phyloP scores from a whole-genome alignment of 140 eudicot species.

The Ambrosia hybrid region DNA sequence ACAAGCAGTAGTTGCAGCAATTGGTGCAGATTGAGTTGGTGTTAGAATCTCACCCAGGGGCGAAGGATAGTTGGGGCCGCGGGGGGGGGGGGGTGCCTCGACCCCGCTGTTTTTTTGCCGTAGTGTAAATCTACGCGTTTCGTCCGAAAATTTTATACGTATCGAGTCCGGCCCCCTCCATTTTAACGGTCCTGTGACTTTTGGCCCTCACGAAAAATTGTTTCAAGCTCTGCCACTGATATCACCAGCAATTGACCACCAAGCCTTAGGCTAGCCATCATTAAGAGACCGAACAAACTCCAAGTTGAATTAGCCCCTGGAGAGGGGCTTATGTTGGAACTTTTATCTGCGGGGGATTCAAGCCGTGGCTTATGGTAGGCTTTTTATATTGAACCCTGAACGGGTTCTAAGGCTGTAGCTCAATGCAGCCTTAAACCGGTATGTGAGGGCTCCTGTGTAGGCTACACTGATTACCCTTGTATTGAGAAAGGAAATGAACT shows the following conservation, averaged over 20 bases:
- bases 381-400: constrained; percentile 82
- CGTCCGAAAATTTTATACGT: too few relatives aligned
- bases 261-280: constrained; percentile 61
- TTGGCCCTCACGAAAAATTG: too few relatives aligned
- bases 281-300: constrained; percentile 55
- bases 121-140: too few relatives aligned
- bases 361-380: constrained; percentile 73
- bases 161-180: too few relatives aligned
- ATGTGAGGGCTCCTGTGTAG: constrained; percentile 70
- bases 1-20: constrained; percentile 50
- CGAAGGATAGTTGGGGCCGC: too few relatives aligned
- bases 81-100: too few relatives aligned
- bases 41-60: constrained; percentile 55
- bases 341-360: constrained; percentile 63
- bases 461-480: constrained; percentile 86
- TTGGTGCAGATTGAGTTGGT: constrained; percentile 66
- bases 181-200: too few relatives aligned
- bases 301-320: constrained; percentile 28
- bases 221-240: too few relatives aligned
- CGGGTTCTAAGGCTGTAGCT: constrained; percentile 60
- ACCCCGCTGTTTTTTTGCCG: too few relatives aligned
- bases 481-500: constrained; percentile 32
- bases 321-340: constrained; percentile 59
- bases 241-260: constrained; percentile 68
- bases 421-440: constrained; percentile 58